These are phyloP conservation scores for Phytophthora lateralis DNA, from an alignment of 352 stramenopile species.

Conservation along the genomic window DNA sequence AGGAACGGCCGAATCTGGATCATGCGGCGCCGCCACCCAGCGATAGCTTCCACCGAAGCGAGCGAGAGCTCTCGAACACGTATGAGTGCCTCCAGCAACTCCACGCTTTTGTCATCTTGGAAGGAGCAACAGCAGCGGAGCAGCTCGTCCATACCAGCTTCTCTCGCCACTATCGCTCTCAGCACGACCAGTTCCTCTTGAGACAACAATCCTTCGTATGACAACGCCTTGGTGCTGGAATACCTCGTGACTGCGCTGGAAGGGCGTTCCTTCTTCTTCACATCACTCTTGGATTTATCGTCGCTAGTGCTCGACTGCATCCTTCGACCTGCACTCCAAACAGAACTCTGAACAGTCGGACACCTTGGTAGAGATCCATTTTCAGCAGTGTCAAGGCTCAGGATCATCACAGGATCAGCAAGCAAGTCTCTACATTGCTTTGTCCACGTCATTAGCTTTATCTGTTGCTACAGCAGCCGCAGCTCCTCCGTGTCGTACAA, in stretches of 20 bases:
- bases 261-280: conserved; percentile 6
- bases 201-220: conserved; percentile 58
- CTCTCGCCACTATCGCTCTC: conserved; percentile 62
- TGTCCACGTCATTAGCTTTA: conserved; percentile 10
- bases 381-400: conserved; percentile 5
- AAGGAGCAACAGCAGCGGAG: conserved; percentile 57
- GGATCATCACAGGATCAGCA: background rate
- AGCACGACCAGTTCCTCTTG: conserved; percentile 72
- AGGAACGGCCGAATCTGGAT: conserved; percentile 60
- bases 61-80: conserved; percentile 53
- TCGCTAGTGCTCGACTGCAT: conserved; percentile 15
- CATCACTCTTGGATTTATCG: conserved; percentile 1
- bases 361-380: conserved; percentile 8
- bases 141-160: conserved; percentile 59
- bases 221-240: conserved; percentile 47
- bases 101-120: conserved; percentile 42
- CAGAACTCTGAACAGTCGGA: conserved; percentile 20
- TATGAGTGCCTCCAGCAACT: conserved; percentile 60
- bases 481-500: background rate
- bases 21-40: conserved; percentile 67
- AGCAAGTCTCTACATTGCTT: conserved; percentile 7
- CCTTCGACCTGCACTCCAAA: conserved; percentile 4
- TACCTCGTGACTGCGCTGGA: conserved; percentile 8
- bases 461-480: conserved; percentile 2
- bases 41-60: conserved; percentile 58